phyloP scores from a whole-genome alignment of 2,329 filamentous ascomycete species.

The Ophiobolus disseminans region DNA sequence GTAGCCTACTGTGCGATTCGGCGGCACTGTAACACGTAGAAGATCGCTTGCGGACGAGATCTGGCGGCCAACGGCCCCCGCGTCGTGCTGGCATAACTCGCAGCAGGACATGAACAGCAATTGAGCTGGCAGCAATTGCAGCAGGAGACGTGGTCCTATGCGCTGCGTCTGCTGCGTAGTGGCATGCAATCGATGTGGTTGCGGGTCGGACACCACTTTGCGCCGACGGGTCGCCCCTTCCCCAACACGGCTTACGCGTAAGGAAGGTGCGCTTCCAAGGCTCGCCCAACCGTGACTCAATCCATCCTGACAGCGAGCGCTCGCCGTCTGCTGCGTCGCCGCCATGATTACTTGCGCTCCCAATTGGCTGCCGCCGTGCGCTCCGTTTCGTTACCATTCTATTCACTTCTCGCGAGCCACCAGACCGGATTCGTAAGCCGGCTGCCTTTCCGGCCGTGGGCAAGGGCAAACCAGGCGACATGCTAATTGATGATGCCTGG shows the following conservation, averaged over 20 bases:
- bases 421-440: slow-evolving; percentile 38
- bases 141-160: slow-evolving; percentile 21
- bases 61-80: slow-evolving; percentile 32
- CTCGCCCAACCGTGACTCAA: slow-evolving; percentile 35
- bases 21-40: slow-evolving; percentile 28
- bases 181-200: slow-evolving; percentile 5
- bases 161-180: background rate
- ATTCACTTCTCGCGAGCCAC: slow-evolving; percentile 39
- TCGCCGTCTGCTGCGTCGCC: slow-evolving; percentile 9
- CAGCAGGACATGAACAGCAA: slow-evolving; percentile 15
- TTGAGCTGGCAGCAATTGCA: slow-evolving; percentile 20
- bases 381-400: slow-evolving; percentile 38
- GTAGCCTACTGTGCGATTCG: slow-evolving; percentile 12
- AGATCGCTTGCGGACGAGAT: slow-evolving; percentile 4
- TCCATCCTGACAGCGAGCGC: slow-evolving; percentile 29
- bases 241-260: slow-evolving; percentile 9
- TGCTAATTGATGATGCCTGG: slow-evolving; percentile 35
- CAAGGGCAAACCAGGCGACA: slow-evolving; percentile 12
- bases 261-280: slow-evolving; percentile 9
- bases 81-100: slow-evolving; percentile 16
- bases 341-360: slow-evolving; percentile 12
- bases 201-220: slow-evolving; percentile 16
- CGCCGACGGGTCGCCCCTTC: slow-evolving; percentile 19
- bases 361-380: slow-evolving; percentile 35
- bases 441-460: slow-evolving; percentile 33